Evolutionary conservation across 169 alveolate species (phyloP).

Genomic region (Nephromyces sp.): DNA sequence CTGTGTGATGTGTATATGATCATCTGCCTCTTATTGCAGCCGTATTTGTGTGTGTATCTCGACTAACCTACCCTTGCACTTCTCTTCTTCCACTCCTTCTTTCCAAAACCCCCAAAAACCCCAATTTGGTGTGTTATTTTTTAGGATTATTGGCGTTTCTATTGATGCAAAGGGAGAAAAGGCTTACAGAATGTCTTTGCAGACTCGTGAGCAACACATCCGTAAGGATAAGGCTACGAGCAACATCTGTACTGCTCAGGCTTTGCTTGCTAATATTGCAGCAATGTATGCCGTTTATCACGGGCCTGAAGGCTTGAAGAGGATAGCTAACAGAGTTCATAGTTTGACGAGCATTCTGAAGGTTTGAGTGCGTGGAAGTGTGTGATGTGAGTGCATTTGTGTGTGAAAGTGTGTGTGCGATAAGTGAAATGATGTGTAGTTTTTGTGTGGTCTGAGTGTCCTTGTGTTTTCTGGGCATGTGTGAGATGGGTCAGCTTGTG

Average conservation of each 20-base stretch:
- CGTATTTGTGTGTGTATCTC: neutral
- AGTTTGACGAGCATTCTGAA: conserved; percentile 23
- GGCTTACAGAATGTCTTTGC: conserved; percentile 71
- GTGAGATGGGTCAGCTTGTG: no score
- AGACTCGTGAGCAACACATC: conserved; percentile 79
- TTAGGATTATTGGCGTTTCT: conserved; percentile 50
- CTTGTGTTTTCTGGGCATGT: no score
- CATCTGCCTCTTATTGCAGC: neutral
- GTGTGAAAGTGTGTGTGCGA: no score
- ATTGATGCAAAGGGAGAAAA: conserved; percentile 55
- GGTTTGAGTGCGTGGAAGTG: no score
- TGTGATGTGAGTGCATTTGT: no score
- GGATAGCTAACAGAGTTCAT: conserved; percentile 53
- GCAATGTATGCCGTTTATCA: conserved; percentile 65
- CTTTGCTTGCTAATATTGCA: conserved; percentile 69
- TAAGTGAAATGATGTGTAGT: no score
- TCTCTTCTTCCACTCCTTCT: no score
- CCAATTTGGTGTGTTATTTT: no score
- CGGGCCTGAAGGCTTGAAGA: conserved; percentile 60
- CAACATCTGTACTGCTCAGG: conserved; percentile 78
- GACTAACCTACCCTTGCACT: no score
- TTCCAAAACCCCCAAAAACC: no score
- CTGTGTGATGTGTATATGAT: neutral
- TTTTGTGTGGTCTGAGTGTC: no score
- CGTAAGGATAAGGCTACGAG: conserved; percentile 73